Percentiles rank a stretch among this genome's conserved stretches.
These are phyloP conservation scores for Lyophyllum semitale DNA, from an alignment of 768 basidiomycete genomes.

Conservation along the genomic window DNA sequence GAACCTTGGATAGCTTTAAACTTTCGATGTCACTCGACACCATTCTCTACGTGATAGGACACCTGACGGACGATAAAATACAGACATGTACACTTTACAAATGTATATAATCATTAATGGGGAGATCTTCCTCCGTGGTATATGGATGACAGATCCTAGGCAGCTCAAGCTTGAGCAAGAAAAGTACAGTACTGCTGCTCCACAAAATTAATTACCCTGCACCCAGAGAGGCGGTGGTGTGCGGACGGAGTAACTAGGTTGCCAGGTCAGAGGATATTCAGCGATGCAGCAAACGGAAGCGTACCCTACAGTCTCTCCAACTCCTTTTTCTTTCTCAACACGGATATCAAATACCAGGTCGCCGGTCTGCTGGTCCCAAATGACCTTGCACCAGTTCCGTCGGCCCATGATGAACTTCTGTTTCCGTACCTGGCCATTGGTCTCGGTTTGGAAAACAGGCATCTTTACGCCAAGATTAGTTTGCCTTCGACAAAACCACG, in stretches of 20 bases:
- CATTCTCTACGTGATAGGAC: too few species aligned
- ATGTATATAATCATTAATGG: not conserved
- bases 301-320: conserved; percentile 80
- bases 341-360: conserved; percentile 82
- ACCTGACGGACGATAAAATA: not conserved
- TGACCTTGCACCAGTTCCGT: conserved; percentile 84
- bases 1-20: too few species aligned
- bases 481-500: not conserved
- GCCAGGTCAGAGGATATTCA: not conserved
- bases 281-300: conserved; percentile 21
- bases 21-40: too few species aligned
- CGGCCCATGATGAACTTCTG: conserved; percentile 84
- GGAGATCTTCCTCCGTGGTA: not conserved
- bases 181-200: not conserved
- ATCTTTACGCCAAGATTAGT: conserved; percentile 42
- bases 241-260: conserved; percentile 20
- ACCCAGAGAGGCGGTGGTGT: conserved; percentile 26
- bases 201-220: conserved; percentile 2
- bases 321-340: conserved; percentile 83
- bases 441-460: conserved; percentile 75
- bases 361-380: conserved; percentile 56
- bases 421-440: conserved; percentile 76
- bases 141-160: not conserved
- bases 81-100: not conserved
- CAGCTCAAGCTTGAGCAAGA: not conserved